Conservation (phyloP, 495 filamentous ascomycete genomes). For the Talaromyces trachyspermus region DNA sequence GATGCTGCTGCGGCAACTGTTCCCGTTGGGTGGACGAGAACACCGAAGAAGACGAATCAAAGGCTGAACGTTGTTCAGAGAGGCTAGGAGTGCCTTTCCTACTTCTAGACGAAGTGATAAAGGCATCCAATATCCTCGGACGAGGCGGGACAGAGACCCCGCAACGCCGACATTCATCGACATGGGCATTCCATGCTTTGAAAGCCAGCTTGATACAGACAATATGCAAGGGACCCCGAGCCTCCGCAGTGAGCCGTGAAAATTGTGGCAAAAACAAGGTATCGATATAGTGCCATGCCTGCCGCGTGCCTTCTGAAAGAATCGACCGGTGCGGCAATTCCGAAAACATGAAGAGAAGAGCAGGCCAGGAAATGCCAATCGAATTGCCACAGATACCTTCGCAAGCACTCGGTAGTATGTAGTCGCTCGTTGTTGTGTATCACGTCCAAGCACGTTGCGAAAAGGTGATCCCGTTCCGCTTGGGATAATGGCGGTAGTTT, state of each 20-base stretch:
- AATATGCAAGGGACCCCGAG: conserved; percentile 2
- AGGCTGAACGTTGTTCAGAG: neutral
- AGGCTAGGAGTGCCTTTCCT: neutral
- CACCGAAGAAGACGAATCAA: neutral
- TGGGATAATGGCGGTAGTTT: neutral
- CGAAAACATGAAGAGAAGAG: neutral
- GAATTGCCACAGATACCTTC: neutral
- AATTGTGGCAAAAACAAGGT: neutral
- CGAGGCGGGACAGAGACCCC: neutral
- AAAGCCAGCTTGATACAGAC: neutral
- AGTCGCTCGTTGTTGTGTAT: neutral
- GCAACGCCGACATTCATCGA: neutral
- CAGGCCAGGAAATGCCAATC: conserved; percentile 5
- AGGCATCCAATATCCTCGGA: neutral
- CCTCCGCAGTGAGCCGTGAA: neutral
- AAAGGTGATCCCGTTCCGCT: neutral
- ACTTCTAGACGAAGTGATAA: neutral
- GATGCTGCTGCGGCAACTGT: neutral
- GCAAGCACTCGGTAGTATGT: neutral
- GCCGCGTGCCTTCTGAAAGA: neutral
- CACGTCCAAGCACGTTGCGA: neutral
- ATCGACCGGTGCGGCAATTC: neutral
- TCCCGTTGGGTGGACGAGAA: neutral
- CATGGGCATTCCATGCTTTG: conserved; percentile 2
- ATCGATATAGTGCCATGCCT: neutral